Conservation (phyloP, 768 basidiomycete species). For the Royoungia palumana region DNA sequence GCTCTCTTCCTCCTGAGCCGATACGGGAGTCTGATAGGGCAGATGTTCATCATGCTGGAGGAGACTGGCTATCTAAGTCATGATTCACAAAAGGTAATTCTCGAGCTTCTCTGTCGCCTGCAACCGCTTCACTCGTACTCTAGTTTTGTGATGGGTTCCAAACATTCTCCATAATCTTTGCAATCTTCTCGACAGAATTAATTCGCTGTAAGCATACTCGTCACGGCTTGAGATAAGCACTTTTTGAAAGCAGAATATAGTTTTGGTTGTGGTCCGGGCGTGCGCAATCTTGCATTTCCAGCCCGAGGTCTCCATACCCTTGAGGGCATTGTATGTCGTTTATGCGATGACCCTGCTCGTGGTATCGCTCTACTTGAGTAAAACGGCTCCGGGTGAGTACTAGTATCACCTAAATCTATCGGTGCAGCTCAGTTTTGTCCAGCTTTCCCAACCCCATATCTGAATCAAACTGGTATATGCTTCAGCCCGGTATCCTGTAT, state of each 20-base stretch:
- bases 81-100: no score
- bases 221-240: no score
- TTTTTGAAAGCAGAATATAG: slow-evolving; percentile 1
- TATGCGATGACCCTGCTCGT: slow-evolving; percentile 6
- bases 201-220: slow-evolving; percentile 14
- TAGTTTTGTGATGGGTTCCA: slow-evolving; percentile 7
- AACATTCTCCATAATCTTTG: not conserved
- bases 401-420: no score
- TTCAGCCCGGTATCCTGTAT: slow-evolving; percentile 1
- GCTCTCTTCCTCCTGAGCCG: slow-evolving; percentile 10
- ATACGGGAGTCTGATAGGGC: slow-evolving; percentile 8
- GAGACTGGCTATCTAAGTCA: slow-evolving; percentile 5
- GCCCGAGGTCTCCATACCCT: not conserved
- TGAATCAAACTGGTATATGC: slow-evolving; percentile 13
- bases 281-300: slow-evolving; percentile 22
- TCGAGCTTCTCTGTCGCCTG: no score
- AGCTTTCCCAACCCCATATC: slow-evolving; percentile 1
- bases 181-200: slow-evolving; percentile 2
- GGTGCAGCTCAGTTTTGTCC: not conserved
- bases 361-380: not conserved
- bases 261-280: slow-evolving; percentile 25
- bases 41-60: slow-evolving; percentile 9
- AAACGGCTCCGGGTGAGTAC: not conserved
- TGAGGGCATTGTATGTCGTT: slow-evolving; percentile 6
- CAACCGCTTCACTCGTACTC: not conserved